phyloP scores from a whole-genome alignment of 768 basidiomycete genomes.

The Russula sp. region DNA sequence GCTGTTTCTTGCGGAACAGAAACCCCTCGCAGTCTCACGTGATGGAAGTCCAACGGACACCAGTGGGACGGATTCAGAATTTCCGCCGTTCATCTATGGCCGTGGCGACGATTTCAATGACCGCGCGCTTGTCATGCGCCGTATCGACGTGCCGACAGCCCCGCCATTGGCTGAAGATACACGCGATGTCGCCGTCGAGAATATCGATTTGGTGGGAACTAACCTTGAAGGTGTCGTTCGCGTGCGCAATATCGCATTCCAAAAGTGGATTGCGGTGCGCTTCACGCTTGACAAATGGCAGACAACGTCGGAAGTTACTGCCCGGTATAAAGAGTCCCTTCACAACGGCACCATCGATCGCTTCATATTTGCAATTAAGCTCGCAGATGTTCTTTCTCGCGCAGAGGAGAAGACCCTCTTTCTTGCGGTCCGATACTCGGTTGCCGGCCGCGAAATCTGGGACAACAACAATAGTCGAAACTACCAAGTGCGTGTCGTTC shows the following conservation, averaged over 20 bases:
- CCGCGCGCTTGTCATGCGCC: conserved; percentile 47
- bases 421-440: conserved; percentile 67
- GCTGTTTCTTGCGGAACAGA: conserved; percentile 91
- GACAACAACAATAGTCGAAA: conserved; percentile 82
- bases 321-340: conserved; percentile 51
- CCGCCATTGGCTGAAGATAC: conserved; percentile 28
- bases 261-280: conserved; percentile 81
- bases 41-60: conserved; percentile 86
- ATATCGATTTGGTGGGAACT: conserved; percentile 44
- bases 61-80: conserved; percentile 73
- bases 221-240: conserved; percentile 67
- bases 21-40: conserved; percentile 87
- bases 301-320: conserved; percentile 90
- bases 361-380: conserved; percentile 68
- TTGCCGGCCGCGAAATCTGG: conserved; percentile 78
- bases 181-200: conserved; percentile 50
- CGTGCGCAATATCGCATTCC: conserved; percentile 80
- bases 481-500: conserved; percentile 67
- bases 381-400: conserved; percentile 69
- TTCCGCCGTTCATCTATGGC: conserved; percentile 63
- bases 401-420: conserved; percentile 82
- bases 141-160: conserved; percentile 59
- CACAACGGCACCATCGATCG: conserved; percentile 48
- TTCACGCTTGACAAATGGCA: conserved; percentile 96
- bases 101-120: conserved; percentile 30